Conservation (phyloP, 768 basidiomycete genomes). For the Mycena venus region DNA sequence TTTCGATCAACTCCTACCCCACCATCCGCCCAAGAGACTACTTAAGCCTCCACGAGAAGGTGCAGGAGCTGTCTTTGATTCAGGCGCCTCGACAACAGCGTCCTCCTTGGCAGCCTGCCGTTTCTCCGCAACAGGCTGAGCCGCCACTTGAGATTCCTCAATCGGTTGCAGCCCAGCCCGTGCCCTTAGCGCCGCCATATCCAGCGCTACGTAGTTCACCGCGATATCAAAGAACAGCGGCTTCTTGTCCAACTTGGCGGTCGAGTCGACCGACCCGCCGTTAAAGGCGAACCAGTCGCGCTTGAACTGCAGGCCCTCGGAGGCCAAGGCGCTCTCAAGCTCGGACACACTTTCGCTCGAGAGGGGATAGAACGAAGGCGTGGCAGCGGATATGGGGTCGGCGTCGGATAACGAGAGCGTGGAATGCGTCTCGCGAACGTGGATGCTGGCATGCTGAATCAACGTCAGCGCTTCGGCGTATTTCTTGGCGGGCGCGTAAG, state of each 20-base stretch:
- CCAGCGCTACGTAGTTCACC: constrained; percentile 90
- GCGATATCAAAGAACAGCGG: constrained; percentile 95
- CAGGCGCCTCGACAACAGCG: constrained; percentile 64
- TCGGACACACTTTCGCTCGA: constrained; percentile 53
- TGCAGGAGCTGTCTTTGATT: constrained; percentile 62
- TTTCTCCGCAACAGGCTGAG: constrained; percentile 54
- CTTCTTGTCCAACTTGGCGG: constrained; percentile 74
- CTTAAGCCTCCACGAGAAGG: constrained; percentile 68
- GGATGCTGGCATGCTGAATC: constrained; percentile 77
- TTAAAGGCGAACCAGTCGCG: constrained; percentile 85
- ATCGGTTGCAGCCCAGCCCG: constrained; percentile 74
- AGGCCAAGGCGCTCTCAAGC: constrained; percentile 66
- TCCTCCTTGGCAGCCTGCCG: constrained; percentile 66
- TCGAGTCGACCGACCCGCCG: constrained; percentile 67
- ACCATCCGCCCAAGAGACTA: constrained; percentile 85
- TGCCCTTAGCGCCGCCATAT: constrained; percentile 81
- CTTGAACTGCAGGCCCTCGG: constrained; percentile 67
- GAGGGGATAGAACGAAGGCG: constrained; percentile 71
- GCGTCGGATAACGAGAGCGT: constrained; percentile 61
- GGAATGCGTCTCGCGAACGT: constrained; percentile 80
- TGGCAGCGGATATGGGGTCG: constrained; percentile 59
- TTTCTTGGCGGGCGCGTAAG: constrained; percentile 77
- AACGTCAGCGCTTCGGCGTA: constrained; percentile 82
- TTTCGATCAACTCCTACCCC: constrained; percentile 72
- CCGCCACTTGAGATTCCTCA: constrained; percentile 39